phyloP scores from a whole-genome alignment of 75 land plant genomes.

The Sequoiadendron giganteum region DNA sequence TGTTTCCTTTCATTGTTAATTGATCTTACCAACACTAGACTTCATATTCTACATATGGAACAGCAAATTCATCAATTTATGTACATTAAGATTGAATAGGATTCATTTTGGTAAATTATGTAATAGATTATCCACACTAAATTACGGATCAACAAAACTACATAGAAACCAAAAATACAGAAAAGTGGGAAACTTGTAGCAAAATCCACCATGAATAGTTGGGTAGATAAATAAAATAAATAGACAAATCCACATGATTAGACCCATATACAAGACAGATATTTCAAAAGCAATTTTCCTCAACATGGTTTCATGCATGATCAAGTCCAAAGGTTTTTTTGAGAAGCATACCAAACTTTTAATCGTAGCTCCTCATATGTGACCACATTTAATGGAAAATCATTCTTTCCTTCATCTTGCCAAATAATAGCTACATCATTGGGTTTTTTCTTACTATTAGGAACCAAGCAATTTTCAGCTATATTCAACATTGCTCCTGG shows the following conservation, averaged over 20 bases:
- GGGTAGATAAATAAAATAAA: neutral
- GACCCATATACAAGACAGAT: neutral
- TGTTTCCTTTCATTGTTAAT: no score
- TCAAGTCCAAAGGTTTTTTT: neutral
- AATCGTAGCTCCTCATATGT: conserved; percentile 52
- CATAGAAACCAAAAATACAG: neutral
- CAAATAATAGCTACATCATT: conserved; percentile 62
- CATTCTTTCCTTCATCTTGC: conserved; percentile 82
- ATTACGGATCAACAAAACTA: neutral
- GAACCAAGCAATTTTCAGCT: conserved; percentile 66
- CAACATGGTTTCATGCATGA: neutral
- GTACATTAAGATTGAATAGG: no score
- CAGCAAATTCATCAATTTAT: no score
- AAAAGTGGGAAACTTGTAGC: neutral
- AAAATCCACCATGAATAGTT: neutral
- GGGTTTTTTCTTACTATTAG: conserved; percentile 34
- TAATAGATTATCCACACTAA: no score
- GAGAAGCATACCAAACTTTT: conserved; percentile 61
- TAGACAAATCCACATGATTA: neutral
- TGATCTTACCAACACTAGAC: no score
- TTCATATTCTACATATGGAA: no score
- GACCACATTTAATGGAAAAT: conserved; percentile 44
- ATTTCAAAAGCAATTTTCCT: neutral
- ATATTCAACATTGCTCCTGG: conserved; percentile 79
- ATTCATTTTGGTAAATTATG: no score